These are phyloP conservation scores for Nitzschia palea DNA, from an alignment of 108 stramenopile genomes.

Conservation along the genomic window DNA sequence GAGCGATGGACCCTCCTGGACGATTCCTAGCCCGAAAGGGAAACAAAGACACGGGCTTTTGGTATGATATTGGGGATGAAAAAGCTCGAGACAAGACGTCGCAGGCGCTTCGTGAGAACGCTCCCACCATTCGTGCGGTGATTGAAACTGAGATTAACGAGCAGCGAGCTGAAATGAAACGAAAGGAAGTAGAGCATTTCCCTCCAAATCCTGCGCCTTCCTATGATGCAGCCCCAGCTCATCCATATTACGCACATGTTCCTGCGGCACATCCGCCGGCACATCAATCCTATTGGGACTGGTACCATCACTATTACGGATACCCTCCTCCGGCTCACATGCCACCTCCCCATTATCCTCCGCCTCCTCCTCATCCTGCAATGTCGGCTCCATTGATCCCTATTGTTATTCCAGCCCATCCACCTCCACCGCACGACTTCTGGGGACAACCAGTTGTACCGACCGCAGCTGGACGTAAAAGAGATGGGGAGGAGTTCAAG, in stretches of 20 bases:
- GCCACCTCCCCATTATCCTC: constrained; percentile 6
- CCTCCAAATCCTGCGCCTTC: not conserved
- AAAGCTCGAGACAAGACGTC: constrained; percentile 86
- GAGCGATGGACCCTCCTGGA: constrained; percentile 73
- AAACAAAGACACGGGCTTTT: constrained; percentile 39
- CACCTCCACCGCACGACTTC: constrained; percentile 20
- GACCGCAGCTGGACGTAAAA: not conserved
- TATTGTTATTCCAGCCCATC: constrained; percentile 10
- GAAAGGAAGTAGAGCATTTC: constrained; percentile 13
- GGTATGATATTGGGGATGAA: constrained; percentile 82
- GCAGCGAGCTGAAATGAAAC: constrained; percentile 45
- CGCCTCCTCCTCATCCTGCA: not conserved
- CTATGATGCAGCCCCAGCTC: not conserved
- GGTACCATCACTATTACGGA: constrained; percentile 23
- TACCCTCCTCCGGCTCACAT: constrained; percentile 9
- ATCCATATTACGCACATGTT: not conserved
- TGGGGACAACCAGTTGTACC: constrained; percentile 2
- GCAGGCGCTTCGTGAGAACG: constrained; percentile 84
- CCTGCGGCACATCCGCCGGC: constrained; percentile 5
- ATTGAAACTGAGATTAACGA: constrained; percentile 62
- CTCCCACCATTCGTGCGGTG: constrained; percentile 72
- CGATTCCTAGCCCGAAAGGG: constrained; percentile 68
- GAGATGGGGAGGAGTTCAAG: not conserved
- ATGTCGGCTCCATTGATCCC: not conserved
- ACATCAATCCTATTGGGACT: constrained; percentile 26